Percentiles rank a stretch among this genome's conserved stretches.
These are phyloP conservation scores for Lachnellula arida DNA, from an alignment of 2,329 filamentous ascomycete species.

Conservation along the genomic window DNA sequence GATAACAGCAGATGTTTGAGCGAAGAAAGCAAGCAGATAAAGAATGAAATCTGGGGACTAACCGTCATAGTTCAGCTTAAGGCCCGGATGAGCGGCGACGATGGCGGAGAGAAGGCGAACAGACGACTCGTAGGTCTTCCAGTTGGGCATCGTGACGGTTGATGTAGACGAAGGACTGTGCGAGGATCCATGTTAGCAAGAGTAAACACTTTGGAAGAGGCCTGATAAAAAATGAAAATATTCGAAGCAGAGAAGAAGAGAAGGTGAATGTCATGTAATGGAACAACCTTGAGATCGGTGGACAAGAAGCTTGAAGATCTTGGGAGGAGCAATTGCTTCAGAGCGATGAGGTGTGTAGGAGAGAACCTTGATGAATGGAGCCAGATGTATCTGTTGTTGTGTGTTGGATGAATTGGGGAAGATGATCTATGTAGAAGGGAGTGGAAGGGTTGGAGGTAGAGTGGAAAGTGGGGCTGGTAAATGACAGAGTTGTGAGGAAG, in stretches of 20 bases:
- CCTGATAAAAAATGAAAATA: neutral
- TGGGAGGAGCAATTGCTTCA: no score
- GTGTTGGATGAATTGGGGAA: neutral
- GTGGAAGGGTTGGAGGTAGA: neutral
- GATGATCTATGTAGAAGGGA: neutral
- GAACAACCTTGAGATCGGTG: neutral
- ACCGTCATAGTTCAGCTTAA: conserved; percentile 60
- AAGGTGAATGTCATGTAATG: neutral
- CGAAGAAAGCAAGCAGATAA: neutral
- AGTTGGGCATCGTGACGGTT: conserved; percentile 47
- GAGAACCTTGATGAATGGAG: no score
- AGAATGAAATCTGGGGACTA: conserved; percentile 31
- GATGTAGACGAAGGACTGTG: neutral
- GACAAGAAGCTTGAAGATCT: no score
- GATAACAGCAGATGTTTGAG: neutral
- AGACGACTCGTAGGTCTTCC: conserved; percentile 55
- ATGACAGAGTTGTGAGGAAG: neutral
- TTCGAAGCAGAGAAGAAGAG: neutral
- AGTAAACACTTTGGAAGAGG: neutral
- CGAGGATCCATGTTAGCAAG: neutral
- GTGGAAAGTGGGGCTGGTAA: no score
- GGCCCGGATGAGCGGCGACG: conserved; percentile 49
- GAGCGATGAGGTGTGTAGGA: no score
- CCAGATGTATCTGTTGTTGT: neutral
- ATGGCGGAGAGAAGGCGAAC: conserved; percentile 57